Base-by-base conservation (phyloP, 176 grass and related monocot genomes). In the Avena eriantha region DNA sequence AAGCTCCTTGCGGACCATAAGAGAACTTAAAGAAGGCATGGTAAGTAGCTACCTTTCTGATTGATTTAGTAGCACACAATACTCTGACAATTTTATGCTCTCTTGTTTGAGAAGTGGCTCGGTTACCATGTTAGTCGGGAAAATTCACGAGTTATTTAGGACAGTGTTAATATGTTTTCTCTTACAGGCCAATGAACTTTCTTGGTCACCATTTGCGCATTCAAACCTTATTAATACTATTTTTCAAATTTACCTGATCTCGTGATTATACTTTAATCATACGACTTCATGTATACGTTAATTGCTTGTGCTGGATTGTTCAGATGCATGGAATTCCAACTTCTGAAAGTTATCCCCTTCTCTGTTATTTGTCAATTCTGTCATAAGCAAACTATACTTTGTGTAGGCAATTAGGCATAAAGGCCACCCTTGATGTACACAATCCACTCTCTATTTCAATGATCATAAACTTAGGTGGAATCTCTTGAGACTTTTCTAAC, bases 11-110 rank as follows among this genome's bases (percentile, higher is more conserved):
- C 87, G 96, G 47, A 96, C 88, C 50, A 86, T 79, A 81, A 89
- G 92, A 87, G 88, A 89, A 81, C 88, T 98, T 47, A 87, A 92
- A 88, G 88, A 98, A 80, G 92, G 93, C 82, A 98, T 98, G 96
- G 96, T 98, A 8, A 91, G 90, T 96, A 67, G 53, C 84, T 75
- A 88, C 18, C 76, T 84, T 8, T 53, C 57, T 83, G 5, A 71
- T 29, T 80, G 77, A 69, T 51, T 57, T 63, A 71, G 54, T 35
- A 82, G 53, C 23, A 50, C 63, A 34, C 13, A 72, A 61, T 71
- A 3, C 47, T 50, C n/a, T 81, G 50, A 7, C 69, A 33, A 83
- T n/a, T 77, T 77, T 67, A 48, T 68, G 47, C 51, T 7, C 21
- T 22, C 4, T n/a, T 71, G 63, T 70, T 53, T 77, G 29, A 48